Conservation (phyloP, 495 filamentous ascomycete species). For the Aspergillus coremiiformis region DNA sequence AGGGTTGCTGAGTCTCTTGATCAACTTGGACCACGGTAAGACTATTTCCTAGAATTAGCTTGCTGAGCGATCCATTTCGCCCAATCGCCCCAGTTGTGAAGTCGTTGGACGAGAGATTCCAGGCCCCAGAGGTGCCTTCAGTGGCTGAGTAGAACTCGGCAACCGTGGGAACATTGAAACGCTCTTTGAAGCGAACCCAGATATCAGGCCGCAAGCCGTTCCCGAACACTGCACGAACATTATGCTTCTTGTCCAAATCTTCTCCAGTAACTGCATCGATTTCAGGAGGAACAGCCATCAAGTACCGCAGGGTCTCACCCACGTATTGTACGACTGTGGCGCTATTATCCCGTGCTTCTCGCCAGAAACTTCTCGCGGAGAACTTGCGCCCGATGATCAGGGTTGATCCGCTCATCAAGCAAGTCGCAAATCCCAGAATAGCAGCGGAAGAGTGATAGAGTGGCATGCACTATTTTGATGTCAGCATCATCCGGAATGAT, state of each 20-base stretch:
- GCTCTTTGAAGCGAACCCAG: slow-evolving; percentile 80
- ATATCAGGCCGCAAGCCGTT: slow-evolving; percentile 92
- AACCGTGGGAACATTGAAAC: slow-evolving; percentile 74
- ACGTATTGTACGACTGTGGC: slow-evolving; percentile 92
- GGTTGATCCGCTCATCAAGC: slow-evolving; percentile 54
- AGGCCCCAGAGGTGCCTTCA: slow-evolving; percentile 64
- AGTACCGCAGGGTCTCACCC: slow-evolving; percentile 88
- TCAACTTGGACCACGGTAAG: slow-evolving; percentile 67
- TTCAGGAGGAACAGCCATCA: slow-evolving; percentile 63
- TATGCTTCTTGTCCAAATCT: slow-evolving; percentile 70
- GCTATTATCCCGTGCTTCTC: slow-evolving; percentile 61
- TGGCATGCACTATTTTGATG: slow-evolving; percentile 66
- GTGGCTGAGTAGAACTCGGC: slow-evolving; percentile 89
- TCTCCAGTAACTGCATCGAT: slow-evolving; percentile 58
- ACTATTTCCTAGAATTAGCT: slow-evolving; percentile 41
- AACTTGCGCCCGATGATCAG: slow-evolving; percentile 74
- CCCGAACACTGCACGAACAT: slow-evolving; percentile 73
- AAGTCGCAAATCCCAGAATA: slow-evolving; percentile 58
- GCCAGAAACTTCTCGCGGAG: slow-evolving; percentile 74
- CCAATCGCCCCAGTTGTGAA: slow-evolving; percentile 78
- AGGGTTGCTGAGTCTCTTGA: slow-evolving; percentile 59
- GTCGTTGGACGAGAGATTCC: slow-evolving; percentile 69
- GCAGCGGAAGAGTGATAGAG: slow-evolving; percentile 85
- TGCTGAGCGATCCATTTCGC: slow-evolving; percentile 57
- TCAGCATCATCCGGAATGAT: not conserved